Percentiles rank a stretch among this genome's conserved stretches.
Evolutionary conservation across 2,329 filamentous ascomycete genomes (phyloP).

Genomic region (Bisporella sp.): DNA sequence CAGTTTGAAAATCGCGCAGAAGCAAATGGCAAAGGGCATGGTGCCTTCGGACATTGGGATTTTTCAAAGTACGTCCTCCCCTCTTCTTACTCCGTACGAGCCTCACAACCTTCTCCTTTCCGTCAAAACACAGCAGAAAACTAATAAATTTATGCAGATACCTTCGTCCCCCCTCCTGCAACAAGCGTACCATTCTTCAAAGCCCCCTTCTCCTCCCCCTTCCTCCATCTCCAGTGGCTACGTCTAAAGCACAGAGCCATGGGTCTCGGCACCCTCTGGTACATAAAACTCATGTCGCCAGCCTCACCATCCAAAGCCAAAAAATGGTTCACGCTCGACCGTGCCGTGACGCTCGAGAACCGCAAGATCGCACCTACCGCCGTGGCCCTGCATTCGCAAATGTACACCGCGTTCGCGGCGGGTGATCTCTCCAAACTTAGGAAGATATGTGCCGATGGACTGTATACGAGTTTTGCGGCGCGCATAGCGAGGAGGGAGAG

Average conservation of each 20-base stretch:
- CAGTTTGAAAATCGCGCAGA: conserved; percentile 11
- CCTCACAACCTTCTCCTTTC: no score
- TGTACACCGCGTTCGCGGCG: conserved; percentile 54
- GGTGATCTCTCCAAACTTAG: conserved; percentile 46
- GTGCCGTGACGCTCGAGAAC: conserved; percentile 36
- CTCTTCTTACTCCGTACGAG: conserved; percentile 6
- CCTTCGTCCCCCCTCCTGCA: conserved; percentile 29
- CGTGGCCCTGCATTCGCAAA: conserved; percentile 50
- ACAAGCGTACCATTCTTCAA: background rate
- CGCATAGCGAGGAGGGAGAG: conserved; percentile 45
- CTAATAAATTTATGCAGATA: conserved; percentile 19
- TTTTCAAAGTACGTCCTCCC: conserved; percentile 14
- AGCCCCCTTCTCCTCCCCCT: background rate
- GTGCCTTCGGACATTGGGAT: conserved; percentile 21
- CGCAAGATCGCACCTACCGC: conserved; percentile 43
- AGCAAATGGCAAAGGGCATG: conserved; percentile 3
- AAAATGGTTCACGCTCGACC: conserved; percentile 4
- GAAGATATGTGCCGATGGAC: conserved; percentile 45
- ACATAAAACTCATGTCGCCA: conserved; percentile 15
- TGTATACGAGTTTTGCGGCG: conserved; percentile 43
- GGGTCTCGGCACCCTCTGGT: conserved; percentile 15
- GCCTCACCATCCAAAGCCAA: background rate
- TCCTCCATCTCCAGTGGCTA: conserved; percentile 23
- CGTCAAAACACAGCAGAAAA: no score
- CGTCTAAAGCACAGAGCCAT: conserved; percentile 9